Conservation (phyloP, 176 grass and related monocot genomes). For the Hordeum marinum region DNA sequence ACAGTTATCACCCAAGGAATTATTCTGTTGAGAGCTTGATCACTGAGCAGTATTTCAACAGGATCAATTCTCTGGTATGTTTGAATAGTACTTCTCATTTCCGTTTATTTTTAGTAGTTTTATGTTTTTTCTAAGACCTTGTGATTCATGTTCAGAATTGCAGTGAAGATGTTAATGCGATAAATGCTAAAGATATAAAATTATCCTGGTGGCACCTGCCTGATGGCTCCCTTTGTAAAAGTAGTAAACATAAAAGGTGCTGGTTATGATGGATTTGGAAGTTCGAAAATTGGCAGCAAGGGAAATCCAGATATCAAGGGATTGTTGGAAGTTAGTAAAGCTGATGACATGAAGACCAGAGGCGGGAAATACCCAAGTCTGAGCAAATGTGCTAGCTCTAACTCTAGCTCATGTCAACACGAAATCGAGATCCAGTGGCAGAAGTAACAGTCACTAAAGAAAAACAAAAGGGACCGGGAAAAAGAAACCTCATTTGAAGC, state of each 20-base stretch:
- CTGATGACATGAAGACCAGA: no score
- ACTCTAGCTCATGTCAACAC: background rate
- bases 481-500: conserved; percentile 33
- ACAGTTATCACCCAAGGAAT: conserved; percentile 29
- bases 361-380: no score
- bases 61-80: conserved; percentile 73
- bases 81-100: background rate
- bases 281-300: conserved; percentile 65
- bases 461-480: background rate
- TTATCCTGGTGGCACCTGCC: conserved; percentile 72
- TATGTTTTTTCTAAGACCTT: no score
- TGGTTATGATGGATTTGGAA: conserved; percentile 50
- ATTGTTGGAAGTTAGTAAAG: no score
- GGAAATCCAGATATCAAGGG: conserved; percentile 7
- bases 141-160: no score
- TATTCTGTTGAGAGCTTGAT: conserved; percentile 80
- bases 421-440: background rate
- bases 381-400: background rate
- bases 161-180: conserved; percentile 75
- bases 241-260: conserved; percentile 43
- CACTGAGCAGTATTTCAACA: conserved; percentile 79
- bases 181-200: conserved; percentile 61
- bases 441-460: background rate
- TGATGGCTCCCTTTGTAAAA: conserved; percentile 58
- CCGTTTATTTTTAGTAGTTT: background rate